Base-by-base conservation (phyloP, 2,329 filamentous ascomycete species). In the Alternaria metachromatica region DNA sequence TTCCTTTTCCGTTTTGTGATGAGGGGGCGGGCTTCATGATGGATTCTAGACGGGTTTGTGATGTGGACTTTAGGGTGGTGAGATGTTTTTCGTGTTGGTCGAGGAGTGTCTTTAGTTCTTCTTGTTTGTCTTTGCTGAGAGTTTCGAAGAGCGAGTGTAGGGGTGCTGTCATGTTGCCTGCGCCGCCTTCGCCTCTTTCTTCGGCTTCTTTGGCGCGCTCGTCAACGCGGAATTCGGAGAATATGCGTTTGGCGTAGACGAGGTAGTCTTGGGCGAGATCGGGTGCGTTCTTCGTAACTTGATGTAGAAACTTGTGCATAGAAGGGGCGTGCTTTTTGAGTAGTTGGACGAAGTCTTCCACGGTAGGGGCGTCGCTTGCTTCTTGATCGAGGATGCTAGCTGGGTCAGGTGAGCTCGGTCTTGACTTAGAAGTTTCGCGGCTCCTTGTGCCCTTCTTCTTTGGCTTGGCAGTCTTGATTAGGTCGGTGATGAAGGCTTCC, bases 291-390 rank as follows among this genome's bases (percentile, higher is more conserved):
- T 86, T 87, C 5, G 87, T 87, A 10, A 92, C 83, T 58, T 91
- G 87, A 68, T 94, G 91, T 4, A 94, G 76, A 82, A 92, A 94
- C 55, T 86, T 87, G 80, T 93, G 92, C 49, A 88, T 80, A 3
- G 89, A 83, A 2, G 83, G 82, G 41, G 88, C 85, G 71, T 94
- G 90, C 58, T 87, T 87, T 66, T 86, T 85, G 13, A 94, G 80
- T 1, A 95, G 79, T 13, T 84, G 80, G 9, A 93, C 89, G 66
- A 90, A 95, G 71, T 94, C 91, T 66, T 92, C 88, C 1, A 94
- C 90, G 0, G 86, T 88, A 0, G 91, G 87, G 4, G 70, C 62
- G 26, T 74, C 68, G 30, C 68, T 69, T 7, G 62, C 60, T 13
- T 72, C 68, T 12, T 63, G 61, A 25, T 77, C 70, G 12, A 67